Evolutionary conservation across 352 stramenopile genomes (phyloP).

Genomic region (Pythium insidiosum): DNA sequence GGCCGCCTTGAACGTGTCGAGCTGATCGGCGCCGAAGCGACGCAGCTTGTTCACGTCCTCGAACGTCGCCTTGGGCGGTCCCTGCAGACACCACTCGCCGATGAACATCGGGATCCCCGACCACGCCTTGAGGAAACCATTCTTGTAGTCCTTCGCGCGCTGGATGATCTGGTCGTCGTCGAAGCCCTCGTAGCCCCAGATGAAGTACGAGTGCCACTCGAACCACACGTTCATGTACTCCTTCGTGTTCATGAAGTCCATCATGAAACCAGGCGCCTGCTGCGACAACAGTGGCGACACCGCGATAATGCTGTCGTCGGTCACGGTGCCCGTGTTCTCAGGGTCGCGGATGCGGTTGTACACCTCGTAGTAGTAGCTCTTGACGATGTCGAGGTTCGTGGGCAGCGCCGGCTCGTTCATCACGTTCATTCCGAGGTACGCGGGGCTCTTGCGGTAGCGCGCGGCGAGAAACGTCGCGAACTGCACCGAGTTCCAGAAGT

Average conservation of each 20-base stretch:
- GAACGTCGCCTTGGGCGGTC: conserved; percentile 15
- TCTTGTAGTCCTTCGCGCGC: conserved; percentile 14
- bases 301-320: conserved; percentile 30
- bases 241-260: conserved; percentile 17
- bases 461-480: conserved; percentile 23
- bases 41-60: conserved; percentile 14
- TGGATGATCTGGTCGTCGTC: conserved; percentile 10
- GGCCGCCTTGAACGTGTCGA: conserved; percentile 11
- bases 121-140: conserved; percentile 12
- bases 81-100: conserved; percentile 39
- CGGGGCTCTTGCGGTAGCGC: conserved; percentile 22
- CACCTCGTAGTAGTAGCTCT: conserved; percentile 25
- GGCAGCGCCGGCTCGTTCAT: conserved; percentile 32
- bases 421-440: conserved; percentile 32
- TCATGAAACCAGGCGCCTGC: conserved; percentile 17
- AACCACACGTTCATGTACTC: conserved; percentile 39
- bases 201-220: conserved; percentile 41
- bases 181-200: conserved; percentile 19
- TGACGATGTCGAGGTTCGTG: conserved; percentile 12
- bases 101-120: conserved; percentile 30
- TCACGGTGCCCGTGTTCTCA: no score
- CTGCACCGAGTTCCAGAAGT: conserved; percentile 21
- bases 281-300: conserved; percentile 26
- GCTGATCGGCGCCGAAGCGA: conserved; percentile 16
- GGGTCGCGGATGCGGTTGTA: conserved; percentile 28